A percentile compares a stretch with the other conserved stretches of the same genome.
Evolutionary conservation across 139 green algal genomes (phyloP).

Genomic region (Zygnema circumcarinatum): DNA sequence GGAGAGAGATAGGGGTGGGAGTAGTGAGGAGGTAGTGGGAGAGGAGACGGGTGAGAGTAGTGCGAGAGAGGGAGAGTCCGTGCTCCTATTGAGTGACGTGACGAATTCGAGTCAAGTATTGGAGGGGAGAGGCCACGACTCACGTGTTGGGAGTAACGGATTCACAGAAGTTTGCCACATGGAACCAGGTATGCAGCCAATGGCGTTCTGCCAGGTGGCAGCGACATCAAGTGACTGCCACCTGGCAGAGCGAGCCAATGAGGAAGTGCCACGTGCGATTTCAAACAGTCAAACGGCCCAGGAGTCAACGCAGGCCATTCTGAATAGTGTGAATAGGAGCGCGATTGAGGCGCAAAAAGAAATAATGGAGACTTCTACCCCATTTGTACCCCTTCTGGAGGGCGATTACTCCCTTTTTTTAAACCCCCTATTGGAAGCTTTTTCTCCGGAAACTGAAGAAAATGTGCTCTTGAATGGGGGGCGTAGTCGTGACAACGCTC

Average conservation of each 20-base stretch:
- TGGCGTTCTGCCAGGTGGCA: no score
- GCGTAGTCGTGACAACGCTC: not conserved
- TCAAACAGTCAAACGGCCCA: not conserved
- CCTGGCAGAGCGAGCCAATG: not conserved
- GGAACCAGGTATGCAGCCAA: not conserved
- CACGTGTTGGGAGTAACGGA: not conserved
- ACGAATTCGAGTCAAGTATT: not conserved
- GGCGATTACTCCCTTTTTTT: no score
- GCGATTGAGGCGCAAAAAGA: not conserved
- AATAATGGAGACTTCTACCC: no score
- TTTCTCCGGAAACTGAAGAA: not conserved
- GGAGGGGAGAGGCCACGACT: not conserved
- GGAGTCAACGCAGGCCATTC: not conserved
- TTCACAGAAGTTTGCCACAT: not conserved
- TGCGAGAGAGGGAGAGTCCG: not conserved
- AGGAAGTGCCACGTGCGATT: slow-evolving; percentile 15
- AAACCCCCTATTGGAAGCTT: not conserved
- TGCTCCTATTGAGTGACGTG: not conserved
- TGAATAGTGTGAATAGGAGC: not conserved
- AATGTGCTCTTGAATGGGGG: not conserved
- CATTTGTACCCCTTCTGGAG: no score
- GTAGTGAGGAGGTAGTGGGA: not conserved
- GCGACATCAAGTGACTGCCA: no score
- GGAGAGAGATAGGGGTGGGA: not conserved
- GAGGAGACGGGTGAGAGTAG: not conserved